Evolutionary conservation across 2,329 filamentous ascomycete species (phyloP).

Genomic region (Trichoderma koningii): DNA sequence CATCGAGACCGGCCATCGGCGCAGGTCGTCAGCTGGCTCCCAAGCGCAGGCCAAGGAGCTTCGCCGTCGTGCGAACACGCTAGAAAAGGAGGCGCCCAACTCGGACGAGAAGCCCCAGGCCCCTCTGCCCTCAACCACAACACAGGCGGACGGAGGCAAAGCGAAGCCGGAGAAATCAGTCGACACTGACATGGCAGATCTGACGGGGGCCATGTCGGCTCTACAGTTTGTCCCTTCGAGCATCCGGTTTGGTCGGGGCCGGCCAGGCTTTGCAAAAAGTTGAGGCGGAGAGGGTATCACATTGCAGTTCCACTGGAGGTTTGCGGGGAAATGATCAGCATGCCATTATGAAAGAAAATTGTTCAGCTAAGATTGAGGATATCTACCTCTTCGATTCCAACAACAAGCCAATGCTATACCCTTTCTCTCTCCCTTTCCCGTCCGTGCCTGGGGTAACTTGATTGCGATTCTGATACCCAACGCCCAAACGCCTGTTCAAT

Average conservation of each 20-base stretch:
- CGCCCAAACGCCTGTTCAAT: conserved; percentile 28
- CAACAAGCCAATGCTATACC: conserved; percentile 5
- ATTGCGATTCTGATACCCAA: conserved; percentile 15
- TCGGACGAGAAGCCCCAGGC: conserved; percentile 30
- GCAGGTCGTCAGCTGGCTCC: conserved; percentile 51
- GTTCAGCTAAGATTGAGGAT: conserved; percentile 40
- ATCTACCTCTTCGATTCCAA: conserved; percentile 39
- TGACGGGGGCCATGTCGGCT: conserved; percentile 69
- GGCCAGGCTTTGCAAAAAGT: conserved; percentile 55
- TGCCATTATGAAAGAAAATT: conserved; percentile 37
- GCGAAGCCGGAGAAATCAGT: conserved; percentile 30
- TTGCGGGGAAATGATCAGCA: conserved; percentile 38
- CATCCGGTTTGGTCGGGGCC: conserved; percentile 64
- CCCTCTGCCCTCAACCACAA: conserved; percentile 5
- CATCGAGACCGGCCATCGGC: conserved; percentile 55
- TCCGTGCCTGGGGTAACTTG: neutral
- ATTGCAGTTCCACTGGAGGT: conserved; percentile 32
- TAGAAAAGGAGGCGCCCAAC: conserved; percentile 32
- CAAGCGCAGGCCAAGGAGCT: conserved; percentile 39
- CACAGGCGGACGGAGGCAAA: conserved; percentile 23
- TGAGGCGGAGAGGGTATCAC: conserved; percentile 36
- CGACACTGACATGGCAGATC: conserved; percentile 61
- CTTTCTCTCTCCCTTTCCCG: neutral
- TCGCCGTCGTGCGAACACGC: conserved; percentile 40
- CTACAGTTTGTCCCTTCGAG: conserved; percentile 70